Base-by-base conservation (phyloP, 1,284 basidiomycete species). In the Fomitiporia mediterranea region DNA sequence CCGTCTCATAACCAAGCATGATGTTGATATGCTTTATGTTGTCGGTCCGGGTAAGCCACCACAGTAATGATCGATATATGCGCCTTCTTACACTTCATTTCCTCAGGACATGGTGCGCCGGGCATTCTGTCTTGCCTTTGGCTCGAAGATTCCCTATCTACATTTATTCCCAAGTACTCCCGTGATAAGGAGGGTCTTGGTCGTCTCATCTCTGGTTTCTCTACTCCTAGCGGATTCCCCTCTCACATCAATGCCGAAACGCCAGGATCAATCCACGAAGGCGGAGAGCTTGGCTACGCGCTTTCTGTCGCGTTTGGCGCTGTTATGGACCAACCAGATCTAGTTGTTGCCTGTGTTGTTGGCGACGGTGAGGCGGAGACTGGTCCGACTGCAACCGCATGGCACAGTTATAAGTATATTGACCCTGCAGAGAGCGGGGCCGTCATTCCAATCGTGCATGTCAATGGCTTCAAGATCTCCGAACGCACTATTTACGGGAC, bases 381-480 rank as follows among this genome's bases (percentile, higher is more conserved):
- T 1, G 91, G 90, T 2, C 89, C 90, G 0, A 91, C 89, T 25
- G 89, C 90, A 4, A 79, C 86, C 5, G 87, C 88, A 0, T 93
- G 89, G 89, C 89, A 92, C 66, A 84, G 78, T 1, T 87, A 81
- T 81, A 94, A 91, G 74, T 96, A 87, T 68, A 82, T 95, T 66
- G 90, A 95, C 67, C 91, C 93, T n/a, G 81, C 79, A n/a, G 91
- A 93, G 70, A 89, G 84, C 6, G 92, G 93, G 21, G 91, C 91
- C 0, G 90, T 95, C 13, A 73, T 95, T 23, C 93, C 92, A 19
- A 89, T 95, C 62, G 76, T 96, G 1, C 90, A 94, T 66, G 80
- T 88, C 58, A 94, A 94, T 62, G 83, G 84, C 15, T 89, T 86
- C 78, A 87, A 93, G 76, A 94, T 95, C 60, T 89, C 87, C 3